A percentile compares a stretch with the other conserved stretches of the same genome.
These are phyloP conservation scores for Coemansia sp. DNA, from an alignment of 192 early-diverging fungal genomes.

Conservation along the genomic window DNA sequence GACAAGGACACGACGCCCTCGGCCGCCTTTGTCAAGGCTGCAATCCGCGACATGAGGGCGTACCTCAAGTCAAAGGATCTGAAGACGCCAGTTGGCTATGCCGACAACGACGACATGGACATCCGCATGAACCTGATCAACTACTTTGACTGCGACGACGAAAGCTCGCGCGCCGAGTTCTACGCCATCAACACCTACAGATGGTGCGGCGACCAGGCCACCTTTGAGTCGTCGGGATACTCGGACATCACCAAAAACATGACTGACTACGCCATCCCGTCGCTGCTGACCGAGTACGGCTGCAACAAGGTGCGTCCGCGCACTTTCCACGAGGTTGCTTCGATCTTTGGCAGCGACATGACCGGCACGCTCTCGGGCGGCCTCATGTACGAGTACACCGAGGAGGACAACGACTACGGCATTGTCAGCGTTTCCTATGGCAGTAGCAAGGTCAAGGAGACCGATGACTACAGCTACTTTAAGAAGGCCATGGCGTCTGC, in stretches of 20 bases:
- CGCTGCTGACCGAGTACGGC: slow-evolving; percentile 74
- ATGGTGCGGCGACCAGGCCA: slow-evolving; percentile 67
- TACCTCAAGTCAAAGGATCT: slow-evolving; percentile 57
- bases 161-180: slow-evolving; percentile 62
- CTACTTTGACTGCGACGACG: slow-evolving; percentile 69
- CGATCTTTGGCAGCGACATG: slow-evolving; percentile 72
- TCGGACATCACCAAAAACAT: slow-evolving; percentile 61
- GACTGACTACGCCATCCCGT: slow-evolving; percentile 60
- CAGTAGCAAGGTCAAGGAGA: slow-evolving; percentile 36
- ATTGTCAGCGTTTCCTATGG: slow-evolving; percentile 56
- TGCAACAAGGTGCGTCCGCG: slow-evolving; percentile 68
- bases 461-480: slow-evolving; percentile 63
- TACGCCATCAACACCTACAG: slow-evolving; percentile 73
- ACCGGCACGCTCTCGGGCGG: slow-evolving; percentile 64
- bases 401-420: slow-evolving; percentile 74
- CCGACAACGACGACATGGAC: slow-evolving; percentile 68
- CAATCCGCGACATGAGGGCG: slow-evolving; percentile 62
- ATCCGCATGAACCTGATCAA: slow-evolving; percentile 63
- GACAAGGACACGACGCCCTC: slow-evolving; percentile 56
- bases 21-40: slow-evolving; percentile 63
- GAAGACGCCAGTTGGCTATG: slow-evolving; percentile 71
- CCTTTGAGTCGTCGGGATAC: slow-evolving; percentile 67
- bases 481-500: slow-evolving; percentile 54
- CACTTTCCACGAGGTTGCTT: slow-evolving; percentile 62
- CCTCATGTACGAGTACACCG: slow-evolving; percentile 71